Evolutionary conservation across 2,329 filamentous ascomycete species (phyloP).

Genomic region (Pseudofabraea citricarpa): DNA sequence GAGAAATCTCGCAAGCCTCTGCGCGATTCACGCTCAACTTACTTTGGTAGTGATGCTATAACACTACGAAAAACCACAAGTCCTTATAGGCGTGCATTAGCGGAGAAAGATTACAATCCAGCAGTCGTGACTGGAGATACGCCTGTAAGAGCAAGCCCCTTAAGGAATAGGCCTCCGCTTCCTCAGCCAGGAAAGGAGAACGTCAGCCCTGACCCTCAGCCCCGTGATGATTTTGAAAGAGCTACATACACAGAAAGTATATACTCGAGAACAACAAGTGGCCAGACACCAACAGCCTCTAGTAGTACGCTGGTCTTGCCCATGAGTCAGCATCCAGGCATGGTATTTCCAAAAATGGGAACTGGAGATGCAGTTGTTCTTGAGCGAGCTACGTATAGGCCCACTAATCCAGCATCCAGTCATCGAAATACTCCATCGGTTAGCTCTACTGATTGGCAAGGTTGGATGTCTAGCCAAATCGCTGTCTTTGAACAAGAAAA

Average conservation of each 20-base stretch:
- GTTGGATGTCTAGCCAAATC: conserved; percentile 47
- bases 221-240: conserved; percentile 1
- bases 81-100: conserved; percentile 48
- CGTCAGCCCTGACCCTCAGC: neutral
- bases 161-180: conserved; percentile 9
- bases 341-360: conserved; percentile 7
- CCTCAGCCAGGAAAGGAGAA: conserved; percentile 2
- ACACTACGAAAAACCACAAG: conserved; percentile 50
- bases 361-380: conserved; percentile 32
- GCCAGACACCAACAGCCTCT: conserved; percentile 15
- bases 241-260: conserved; percentile 26
- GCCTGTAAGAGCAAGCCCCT: neutral
- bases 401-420: conserved; percentile 14
- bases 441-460: conserved; percentile 51
- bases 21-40: conserved; percentile 40
- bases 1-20: conserved; percentile 24
- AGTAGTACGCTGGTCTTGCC: conserved; percentile 15
- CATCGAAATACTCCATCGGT: conserved; percentile 35
- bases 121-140: conserved; percentile 2
- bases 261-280: conserved; percentile 28
- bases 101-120: conserved; percentile 13
- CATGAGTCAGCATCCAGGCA: conserved; percentile 7
- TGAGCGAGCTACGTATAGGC: conserved; percentile 25
- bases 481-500: conserved; percentile 38
- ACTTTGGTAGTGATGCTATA: conserved; percentile 46